Conservation (phyloP, 2,329 filamentous ascomycete genomes). For the Phialocephala subalpina region DNA sequence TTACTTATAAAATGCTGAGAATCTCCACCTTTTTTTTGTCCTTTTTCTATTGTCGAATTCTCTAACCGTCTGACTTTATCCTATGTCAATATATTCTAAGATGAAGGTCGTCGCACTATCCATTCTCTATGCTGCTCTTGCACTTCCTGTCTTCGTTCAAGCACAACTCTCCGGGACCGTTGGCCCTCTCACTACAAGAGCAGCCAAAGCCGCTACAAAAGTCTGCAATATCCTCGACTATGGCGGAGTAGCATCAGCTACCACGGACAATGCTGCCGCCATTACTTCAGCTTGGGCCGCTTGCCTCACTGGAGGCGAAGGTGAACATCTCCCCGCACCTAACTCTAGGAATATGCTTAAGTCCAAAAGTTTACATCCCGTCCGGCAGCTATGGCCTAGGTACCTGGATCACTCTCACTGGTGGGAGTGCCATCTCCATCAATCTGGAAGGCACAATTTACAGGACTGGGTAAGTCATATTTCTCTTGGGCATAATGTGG, state of each 20-base stretch:
- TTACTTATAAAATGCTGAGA: too few species aligned
- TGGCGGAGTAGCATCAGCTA: slow-evolving; percentile 57
- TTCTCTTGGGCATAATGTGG: not conserved
- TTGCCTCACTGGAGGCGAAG: slow-evolving; percentile 59
- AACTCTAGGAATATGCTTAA: not conserved
- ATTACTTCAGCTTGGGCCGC: slow-evolving; percentile 56
- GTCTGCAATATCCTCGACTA: slow-evolving; percentile 61
- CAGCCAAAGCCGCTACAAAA: slow-evolving; percentile 49
- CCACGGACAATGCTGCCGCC: slow-evolving; percentile 58
- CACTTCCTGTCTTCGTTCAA: slow-evolving; percentile 35
- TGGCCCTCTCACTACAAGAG: slow-evolving; percentile 52
- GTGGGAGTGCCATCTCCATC: slow-evolving; percentile 56
- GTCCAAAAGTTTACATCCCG: not conserved
- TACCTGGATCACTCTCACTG: slow-evolving; percentile 56
- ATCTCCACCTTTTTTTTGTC: too few species aligned
- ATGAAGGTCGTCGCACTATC: slow-evolving; percentile 32
- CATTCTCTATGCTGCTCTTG: slow-evolving; percentile 19
- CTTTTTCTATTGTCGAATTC: too few species aligned
- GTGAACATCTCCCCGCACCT: slow-evolving; percentile 8
- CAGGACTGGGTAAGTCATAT: slow-evolving; percentile 49
- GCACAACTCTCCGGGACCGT: slow-evolving; percentile 52
- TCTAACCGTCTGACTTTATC: too few species aligned
- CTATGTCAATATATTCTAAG: not conserved
- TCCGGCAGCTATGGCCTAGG: slow-evolving; percentile 48
- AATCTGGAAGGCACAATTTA: slow-evolving; percentile 62